Conservation (phyloP, 192 early-diverging fungal species). For the Neocallimastix lanati region DNA sequence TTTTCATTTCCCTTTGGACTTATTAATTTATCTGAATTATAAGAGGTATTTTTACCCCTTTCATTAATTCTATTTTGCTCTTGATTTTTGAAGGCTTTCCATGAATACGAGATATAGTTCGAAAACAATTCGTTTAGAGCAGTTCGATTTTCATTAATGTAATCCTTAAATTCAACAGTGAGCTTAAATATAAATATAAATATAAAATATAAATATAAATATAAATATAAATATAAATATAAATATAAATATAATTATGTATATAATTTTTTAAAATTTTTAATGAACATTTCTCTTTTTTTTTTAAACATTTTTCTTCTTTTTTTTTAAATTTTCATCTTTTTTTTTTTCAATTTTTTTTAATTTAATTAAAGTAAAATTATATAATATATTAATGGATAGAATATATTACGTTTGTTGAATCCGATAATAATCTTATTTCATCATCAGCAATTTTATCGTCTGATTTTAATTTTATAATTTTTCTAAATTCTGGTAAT, state of each 20-base stretch:
- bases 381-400: no score
- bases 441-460: not conserved
- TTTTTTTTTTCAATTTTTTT: no score
- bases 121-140: not conserved
- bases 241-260: no score
- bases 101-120: not conserved
- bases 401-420: no score
- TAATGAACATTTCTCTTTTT: no score
- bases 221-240: no score
- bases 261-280: no score
- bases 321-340: no score
- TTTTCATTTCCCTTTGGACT: not conserved
- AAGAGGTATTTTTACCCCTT: not conserved
- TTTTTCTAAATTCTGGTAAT: not conserved
- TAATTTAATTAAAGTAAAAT: no score
- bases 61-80: not conserved
- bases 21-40: not conserved
- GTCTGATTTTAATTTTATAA: not conserved
- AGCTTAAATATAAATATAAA: no score
- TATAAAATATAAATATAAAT: no score
- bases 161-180: not conserved
- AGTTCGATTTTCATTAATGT: not conserved
- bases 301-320: no score
- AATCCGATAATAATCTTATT: not conserved
- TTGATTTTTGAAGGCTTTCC: not conserved